Evolutionary conservation across 495 filamentous ascomycete genomes (phyloP), one percentile per base, ranked within the genome.

Genomic region (Lindgomyces ingoldianus): DNA sequence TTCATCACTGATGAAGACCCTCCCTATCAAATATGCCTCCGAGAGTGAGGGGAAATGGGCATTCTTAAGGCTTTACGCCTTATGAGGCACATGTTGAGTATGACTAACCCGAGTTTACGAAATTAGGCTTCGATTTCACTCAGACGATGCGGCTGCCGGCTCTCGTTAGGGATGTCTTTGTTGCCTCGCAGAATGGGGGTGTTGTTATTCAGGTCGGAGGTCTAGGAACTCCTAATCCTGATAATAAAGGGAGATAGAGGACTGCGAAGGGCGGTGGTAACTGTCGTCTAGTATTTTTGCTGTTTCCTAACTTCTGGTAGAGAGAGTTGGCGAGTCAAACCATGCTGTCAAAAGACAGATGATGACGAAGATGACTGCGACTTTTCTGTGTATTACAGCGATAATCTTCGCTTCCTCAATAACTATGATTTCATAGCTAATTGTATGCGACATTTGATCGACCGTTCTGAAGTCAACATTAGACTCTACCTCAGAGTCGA

Each of bases 1-100:
- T 4, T 45, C 11, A 27, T 29, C 24, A 22, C 9, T 10, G n/a
- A 33, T 4, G n/a, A 21, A 4, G 26, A 10, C 4, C 6, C 42
- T 59, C 14, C 56, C 25, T 6, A 26, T 33, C 21, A 22, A 8
- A 2, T 59, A 48, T n/a, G 26, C 14, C 16, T 49, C 56, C 27
- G 44, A 59, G 25, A 42, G 49, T 33, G 41, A n/a, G 3, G 56
- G 56, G 4, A 48, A 59, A 21, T 59, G 27, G 41, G 30, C 8
- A 16, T 24, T 3, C n/a, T 42, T 25, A 47, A 46, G 11, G 16
- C 21, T 11, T 14, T 57, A 4, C 51, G 52, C 19, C 24, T 18
- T 19, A 25, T 27, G 57, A 61, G 47, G 39, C 29, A 2, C 39
- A 61, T 26, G 30, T 26, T 10, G 16, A 39, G 10, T 61, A 61